Evolutionary conservation across 2,329 filamentous ascomycete genomes (phyloP).

Genomic region (Aspergillus sp.): DNA sequence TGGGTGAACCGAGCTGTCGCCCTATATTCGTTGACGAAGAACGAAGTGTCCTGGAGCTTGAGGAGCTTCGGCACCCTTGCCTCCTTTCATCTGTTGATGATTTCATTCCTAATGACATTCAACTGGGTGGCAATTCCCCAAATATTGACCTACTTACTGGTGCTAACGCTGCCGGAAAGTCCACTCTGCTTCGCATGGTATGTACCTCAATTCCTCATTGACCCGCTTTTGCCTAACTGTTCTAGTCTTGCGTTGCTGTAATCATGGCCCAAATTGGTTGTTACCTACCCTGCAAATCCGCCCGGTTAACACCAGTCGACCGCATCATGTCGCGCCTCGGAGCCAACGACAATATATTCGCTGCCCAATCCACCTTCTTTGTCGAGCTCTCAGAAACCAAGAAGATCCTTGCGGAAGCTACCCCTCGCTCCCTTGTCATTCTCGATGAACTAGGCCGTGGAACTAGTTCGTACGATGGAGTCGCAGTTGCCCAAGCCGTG

Average conservation of each 20-base stretch:
- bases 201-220: conserved; percentile 28
- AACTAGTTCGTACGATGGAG: conserved; percentile 92
- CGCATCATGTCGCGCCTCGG: conserved; percentile 98
- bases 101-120: conserved; percentile 95
- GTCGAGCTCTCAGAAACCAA: conserved; percentile 97
- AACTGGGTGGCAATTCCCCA: conserved; percentile 73
- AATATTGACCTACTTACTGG: conserved; percentile 93
- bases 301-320: conserved; percentile 84
- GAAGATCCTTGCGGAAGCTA: conserved; percentile 94
- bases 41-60: conserved; percentile 84
- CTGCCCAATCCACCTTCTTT: conserved; percentile 96
- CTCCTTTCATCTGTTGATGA: conserved; percentile 86
- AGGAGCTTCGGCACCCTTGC: conserved; percentile 90
- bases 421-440: conserved; percentile 90
- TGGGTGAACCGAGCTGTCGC: conserved; percentile 85
- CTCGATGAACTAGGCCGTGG: conserved; percentile 94
- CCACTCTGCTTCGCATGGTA: conserved; percentile 92
- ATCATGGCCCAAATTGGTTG: conserved; percentile 98
- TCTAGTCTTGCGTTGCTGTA: conserved; percentile 84
- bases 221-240: conserved; percentile 11
- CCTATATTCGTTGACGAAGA: conserved; percentile 84
- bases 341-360: conserved; percentile 98
- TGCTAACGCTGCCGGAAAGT: conserved; percentile 96
- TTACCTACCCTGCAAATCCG: conserved; percentile 79
- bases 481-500: conserved; percentile 93